Conservation (phyloP, 345 rosid genomes). For the Cardamine chenopodiifolia region DNA sequence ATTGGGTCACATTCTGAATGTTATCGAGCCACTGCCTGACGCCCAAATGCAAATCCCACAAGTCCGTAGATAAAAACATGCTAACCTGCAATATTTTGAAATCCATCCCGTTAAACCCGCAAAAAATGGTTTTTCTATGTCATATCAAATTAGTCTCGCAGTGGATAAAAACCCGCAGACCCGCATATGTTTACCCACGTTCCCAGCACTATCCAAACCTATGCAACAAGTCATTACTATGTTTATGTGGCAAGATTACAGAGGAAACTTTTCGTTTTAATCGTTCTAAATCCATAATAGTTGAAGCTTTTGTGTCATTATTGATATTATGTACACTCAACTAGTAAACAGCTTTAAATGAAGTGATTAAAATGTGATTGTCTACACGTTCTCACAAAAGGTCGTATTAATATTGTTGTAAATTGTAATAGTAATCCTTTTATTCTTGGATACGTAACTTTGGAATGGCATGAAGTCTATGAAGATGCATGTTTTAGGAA, state of each 20-base stretch:
- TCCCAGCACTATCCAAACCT: no score
- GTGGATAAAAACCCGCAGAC: no score
- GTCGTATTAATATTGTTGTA: slow-evolving; percentile 20
- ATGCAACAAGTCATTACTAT: slow-evolving; percentile 10
- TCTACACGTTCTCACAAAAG: slow-evolving; percentile 4
- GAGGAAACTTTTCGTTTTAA: not conserved
- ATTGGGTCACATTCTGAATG: no score
- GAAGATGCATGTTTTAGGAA: slow-evolving; percentile 19
- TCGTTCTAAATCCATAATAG: not conserved
- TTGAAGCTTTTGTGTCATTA: not conserved
- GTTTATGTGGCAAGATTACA: not conserved
- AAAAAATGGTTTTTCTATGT: no score
- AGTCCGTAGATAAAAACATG: no score
- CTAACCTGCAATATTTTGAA: no score
- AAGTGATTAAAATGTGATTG: slow-evolving; percentile 10
- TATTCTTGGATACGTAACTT: slow-evolving; percentile 35
- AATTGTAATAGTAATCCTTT: slow-evolving; percentile 22
- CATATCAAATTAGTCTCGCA: no score
- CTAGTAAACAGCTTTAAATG: not conserved
- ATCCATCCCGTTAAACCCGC: no score
- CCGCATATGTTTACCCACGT: no score
- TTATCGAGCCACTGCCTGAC: no score
- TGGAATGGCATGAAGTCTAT: slow-evolving; percentile 16
- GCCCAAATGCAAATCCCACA: no score
- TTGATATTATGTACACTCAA: not conserved